Conservation (phyloP, 768 basidiomycete species). For the Boletus sensibilis region DNA sequence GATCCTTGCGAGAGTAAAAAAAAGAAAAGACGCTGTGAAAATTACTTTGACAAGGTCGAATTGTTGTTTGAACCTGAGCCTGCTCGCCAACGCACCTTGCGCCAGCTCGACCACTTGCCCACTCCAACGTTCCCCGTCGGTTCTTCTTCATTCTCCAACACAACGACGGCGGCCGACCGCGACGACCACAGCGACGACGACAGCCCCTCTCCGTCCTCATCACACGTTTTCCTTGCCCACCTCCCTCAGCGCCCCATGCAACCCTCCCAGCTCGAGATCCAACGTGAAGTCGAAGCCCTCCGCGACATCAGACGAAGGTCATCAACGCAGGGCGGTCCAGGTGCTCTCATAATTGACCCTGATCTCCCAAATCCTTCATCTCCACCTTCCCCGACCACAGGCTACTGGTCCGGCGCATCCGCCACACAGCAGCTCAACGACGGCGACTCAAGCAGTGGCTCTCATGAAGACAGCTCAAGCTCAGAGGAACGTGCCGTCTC, state of each 20-base stretch:
- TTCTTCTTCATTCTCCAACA: not conserved
- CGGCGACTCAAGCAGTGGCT: conserved; percentile 44
- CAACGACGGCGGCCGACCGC: conserved; percentile 10
- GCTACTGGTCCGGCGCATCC: conserved; percentile 46
- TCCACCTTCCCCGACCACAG: conserved; percentile 53
- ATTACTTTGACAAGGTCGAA: not conserved
- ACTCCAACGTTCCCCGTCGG: not conserved
- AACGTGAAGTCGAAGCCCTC: conserved; percentile 82
- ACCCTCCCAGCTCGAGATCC: conserved; percentile 81
- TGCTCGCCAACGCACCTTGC: conserved; percentile 4
- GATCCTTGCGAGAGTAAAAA: not conserved
- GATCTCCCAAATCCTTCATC: conserved; percentile 81
- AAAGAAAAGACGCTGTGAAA: conserved; percentile 12
- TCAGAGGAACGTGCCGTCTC: conserved; percentile 32
- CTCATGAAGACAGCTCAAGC: conserved; percentile 40
- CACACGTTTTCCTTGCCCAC: conserved; percentile 15
- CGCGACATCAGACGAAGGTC: conserved; percentile 85
- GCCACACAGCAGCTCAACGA: conserved; percentile 38
- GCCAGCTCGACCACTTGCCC: not conserved
- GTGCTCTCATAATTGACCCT: conserved; percentile 83
- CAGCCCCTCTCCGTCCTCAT: conserved; percentile 4
- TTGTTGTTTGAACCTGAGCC: not conserved
- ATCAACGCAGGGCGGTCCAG: conserved; percentile 67
- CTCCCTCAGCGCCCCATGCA: conserved; percentile 44
- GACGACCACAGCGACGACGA: conserved; percentile 11